These are phyloP conservation scores for Yamadazyma buinensis DNA, from an alignment of 1,139 yeast species.

Conservation along the genomic window DNA sequence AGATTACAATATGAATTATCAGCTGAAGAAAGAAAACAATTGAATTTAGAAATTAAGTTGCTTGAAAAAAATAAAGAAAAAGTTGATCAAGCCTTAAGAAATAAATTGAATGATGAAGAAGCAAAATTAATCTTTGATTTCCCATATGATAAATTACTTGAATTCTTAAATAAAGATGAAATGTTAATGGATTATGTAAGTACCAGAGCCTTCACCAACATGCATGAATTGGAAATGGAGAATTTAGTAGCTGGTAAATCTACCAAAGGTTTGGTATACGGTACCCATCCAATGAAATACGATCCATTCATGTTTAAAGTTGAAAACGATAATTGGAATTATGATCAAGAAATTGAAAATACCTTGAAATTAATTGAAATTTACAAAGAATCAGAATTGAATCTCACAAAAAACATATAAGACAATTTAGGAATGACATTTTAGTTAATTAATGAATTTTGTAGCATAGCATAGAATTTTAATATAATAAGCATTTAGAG, in stretches of 20 bases:
- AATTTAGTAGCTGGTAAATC: conserved; percentile 28
- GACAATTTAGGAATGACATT: too few relatives aligned
- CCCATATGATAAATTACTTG: conserved; percentile 22
- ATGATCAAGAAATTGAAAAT: conserved; percentile 23
- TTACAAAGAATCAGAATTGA: too few relatives aligned
- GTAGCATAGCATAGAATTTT: too few relatives aligned
- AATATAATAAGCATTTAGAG: too few relatives aligned
- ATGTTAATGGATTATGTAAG: conserved; percentile 26
- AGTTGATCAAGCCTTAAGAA: conserved; percentile 8
- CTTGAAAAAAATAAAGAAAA: conserved; percentile 10
- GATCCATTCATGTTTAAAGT: conserved; percentile 33
- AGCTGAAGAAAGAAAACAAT: conserved; percentile 17
- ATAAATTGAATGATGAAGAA: conserved; percentile 18
- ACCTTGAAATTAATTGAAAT: conserved; percentile 16
- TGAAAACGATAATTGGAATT: conserved; percentile 22
- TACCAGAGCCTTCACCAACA: conserved; percentile 28
- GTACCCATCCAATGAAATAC: conserved; percentile 27
- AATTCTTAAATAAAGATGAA: conserved; percentile 30
- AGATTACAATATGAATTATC: conserved; percentile 20
- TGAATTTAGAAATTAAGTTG: conserved; percentile 14
- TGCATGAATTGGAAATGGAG: conserved; percentile 37
- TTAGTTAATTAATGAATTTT: too few relatives aligned
- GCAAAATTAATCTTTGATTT: conserved; percentile 18
- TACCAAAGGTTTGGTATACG: conserved; percentile 21
- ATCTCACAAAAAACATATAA: too few relatives aligned